Base-by-base conservation (phyloP, 73 alveolate species). In the Stentor coeruleus region DNA sequence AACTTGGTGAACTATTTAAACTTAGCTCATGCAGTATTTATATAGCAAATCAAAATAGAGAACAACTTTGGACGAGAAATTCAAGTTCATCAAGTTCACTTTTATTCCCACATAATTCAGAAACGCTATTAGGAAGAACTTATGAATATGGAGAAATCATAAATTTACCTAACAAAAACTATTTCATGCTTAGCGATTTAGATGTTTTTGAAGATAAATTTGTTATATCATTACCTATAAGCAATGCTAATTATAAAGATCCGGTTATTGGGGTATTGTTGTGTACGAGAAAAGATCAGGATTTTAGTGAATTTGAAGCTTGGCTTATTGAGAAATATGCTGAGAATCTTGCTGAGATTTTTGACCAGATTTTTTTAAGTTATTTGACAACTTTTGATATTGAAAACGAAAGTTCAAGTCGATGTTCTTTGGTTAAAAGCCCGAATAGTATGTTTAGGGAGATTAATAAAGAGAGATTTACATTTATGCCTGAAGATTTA, bases 301-400 rank as follows among this genome's bases (percentile, higher is more conserved):
- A 20, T 1, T 66, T 66, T 66, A 20, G 49, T 2, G 37, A 66
- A 66, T 20, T 20, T 26, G 79, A 66, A 31, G 33, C 15, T 33
- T 66, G 79, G 79, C n/a, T 66, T 20, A 20, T 66, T 66, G 79
- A 66, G 33, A 66, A 66, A 33, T 66, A 28, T 40, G 33, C 79
- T 66, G 37, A 20, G 39, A 15, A 40, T 2, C 14, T 66, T 20
- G 79, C 40, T 1, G 0, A 31, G 41, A 66, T 66, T 33, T 66
- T 26, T 66, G 79, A 66, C 14, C 33, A 26, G n/a, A 11, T 66
- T 20, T 66, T 26, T 66, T 28, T 66, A 40, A 20, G 33, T 11
- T 66, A 28, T 2, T 31, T 66, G 79, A 37, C 79, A 20, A 49
- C 6, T 49, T 11, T 6, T 49, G 66, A 49, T 49, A n/a, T n/a